A percentile compares a stretch with the other conserved stretches of the same genome.
Conservation (phyloP, 805 yeast species). For the Wickerhamomyces ciferrii region DNA sequence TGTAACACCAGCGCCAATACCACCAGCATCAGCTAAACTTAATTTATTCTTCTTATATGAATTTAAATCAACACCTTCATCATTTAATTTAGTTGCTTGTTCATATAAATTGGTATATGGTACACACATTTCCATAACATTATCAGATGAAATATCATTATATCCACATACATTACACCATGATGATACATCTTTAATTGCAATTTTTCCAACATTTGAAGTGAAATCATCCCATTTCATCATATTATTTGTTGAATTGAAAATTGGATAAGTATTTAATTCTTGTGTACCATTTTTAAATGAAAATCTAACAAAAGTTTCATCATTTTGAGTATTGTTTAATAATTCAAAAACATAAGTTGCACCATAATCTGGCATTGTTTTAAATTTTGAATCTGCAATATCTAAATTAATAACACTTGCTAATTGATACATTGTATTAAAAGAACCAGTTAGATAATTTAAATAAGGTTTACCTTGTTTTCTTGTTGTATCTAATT, state of each 20-base stretch:
- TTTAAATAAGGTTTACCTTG: slow-evolving; percentile 31
- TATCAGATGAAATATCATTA: slow-evolving; percentile 8
- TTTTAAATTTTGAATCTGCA: slow-evolving; percentile 32
- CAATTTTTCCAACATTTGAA: slow-evolving; percentile 18
- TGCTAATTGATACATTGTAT: slow-evolving; percentile 35
- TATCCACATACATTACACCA: slow-evolving; percentile 40
- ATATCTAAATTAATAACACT: slow-evolving; percentile 29
- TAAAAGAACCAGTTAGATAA: slow-evolving; percentile 41
- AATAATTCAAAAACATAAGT: slow-evolving; percentile 40
- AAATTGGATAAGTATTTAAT: slow-evolving; percentile 31
- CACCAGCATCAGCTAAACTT: slow-evolving; percentile 40
- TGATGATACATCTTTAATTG: slow-evolving; percentile 20
- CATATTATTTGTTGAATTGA: slow-evolving; percentile 25
- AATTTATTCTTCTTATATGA: slow-evolving; percentile 10
- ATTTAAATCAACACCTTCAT: slow-evolving; percentile 25
- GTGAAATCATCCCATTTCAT: slow-evolving; percentile 34
- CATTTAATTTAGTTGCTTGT: slow-evolving; percentile 22
- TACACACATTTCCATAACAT: slow-evolving; percentile 28
- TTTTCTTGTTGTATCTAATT: slow-evolving; percentile 31
- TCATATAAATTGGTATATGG: slow-evolving; percentile 26
- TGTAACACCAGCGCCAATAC: slow-evolving; percentile 45
- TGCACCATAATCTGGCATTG: slow-evolving; percentile 43
- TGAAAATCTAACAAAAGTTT: slow-evolving; percentile 35
- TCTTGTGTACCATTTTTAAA: slow-evolving; percentile 40
- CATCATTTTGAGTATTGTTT: slow-evolving; percentile 16